Base-by-base conservation (phyloP, 345 rosid species). In the Eucalyptus viminalis region DNA sequence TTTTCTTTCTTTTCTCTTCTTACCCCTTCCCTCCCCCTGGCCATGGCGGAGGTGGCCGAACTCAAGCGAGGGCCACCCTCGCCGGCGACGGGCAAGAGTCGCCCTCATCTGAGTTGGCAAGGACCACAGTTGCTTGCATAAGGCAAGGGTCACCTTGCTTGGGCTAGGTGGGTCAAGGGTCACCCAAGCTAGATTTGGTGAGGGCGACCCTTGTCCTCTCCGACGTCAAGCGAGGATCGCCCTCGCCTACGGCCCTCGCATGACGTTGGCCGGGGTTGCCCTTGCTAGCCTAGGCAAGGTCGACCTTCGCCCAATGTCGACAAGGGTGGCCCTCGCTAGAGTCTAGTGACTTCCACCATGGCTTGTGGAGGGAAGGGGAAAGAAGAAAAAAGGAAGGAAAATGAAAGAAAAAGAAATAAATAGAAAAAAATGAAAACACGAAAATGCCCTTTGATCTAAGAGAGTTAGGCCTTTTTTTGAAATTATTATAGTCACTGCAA, bases 281-380 rank as follows among this genome's bases (percentile, higher is more conserved):
- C 25, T 53, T 53, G 58, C 58, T 0, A 53, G 5, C 58, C 1
- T 4, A 53, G 5, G 58, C 1, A 2, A 53, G 24, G 58, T 2
- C 0, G 25, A 53, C 58, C 5, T 24, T 53, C 0, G 0, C 25
- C 11, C 2, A 53, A 21, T 0, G 1, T 1, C 2, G 2, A 0
- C 58, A 21, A 53, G 58, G 58, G 58, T 53, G 58, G 0, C 25
- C 11, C 25, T 19, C 0, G 5, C 11, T 1, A 19, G 9, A 53
- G 58, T 53, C 25, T 2, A 0, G 25, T 1, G 2, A 53, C 5
- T 24, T 53, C 58, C 1, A 1, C 5, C 25, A 21, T 53, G 58
- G 25, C 11, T 4, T 1, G 58, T 0, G 0, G 0, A 53, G 58
- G 5, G 58, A 19, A 19, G 58, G 24, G 2, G 24, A 2, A 19